Conservation (phyloP, 352 stramenopile genomes). For the Sclerospora graminicola region DNA sequence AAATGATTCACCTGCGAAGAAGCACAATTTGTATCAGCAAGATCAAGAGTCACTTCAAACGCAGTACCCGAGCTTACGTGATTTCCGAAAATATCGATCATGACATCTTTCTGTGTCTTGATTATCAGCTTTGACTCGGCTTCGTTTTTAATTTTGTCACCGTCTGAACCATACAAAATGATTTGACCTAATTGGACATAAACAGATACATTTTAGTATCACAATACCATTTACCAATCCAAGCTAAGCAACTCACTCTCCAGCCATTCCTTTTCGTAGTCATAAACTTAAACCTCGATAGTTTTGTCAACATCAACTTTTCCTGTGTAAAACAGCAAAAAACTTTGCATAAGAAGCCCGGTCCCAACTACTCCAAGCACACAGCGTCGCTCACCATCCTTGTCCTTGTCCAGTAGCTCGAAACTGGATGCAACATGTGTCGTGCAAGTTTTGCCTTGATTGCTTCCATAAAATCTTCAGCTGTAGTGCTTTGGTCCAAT, state of each 20-base stretch:
- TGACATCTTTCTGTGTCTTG: slow-evolving; percentile 38
- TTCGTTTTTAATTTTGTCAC: slow-evolving; percentile 41
- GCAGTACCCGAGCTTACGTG: slow-evolving; percentile 26
- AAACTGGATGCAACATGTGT: slow-evolving; percentile 41
- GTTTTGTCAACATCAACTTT: slow-evolving; percentile 25
- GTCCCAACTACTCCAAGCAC: not conserved
- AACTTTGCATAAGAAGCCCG: not conserved
- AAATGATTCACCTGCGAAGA: slow-evolving; percentile 36
- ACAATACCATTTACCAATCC: not conserved
- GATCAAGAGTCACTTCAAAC: not conserved
- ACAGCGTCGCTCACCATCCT: slow-evolving; percentile 31
- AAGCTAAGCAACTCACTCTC: slow-evolving; percentile 17
- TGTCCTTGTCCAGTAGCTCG: slow-evolving; percentile 49
- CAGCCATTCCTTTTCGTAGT: slow-evolving; percentile 33
- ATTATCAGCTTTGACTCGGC: slow-evolving; percentile 52
- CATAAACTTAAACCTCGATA: slow-evolving; percentile 28
- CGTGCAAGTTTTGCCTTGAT: slow-evolving; percentile 50
- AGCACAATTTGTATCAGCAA: slow-evolving; percentile 1
- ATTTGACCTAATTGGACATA: slow-evolving; percentile 37
- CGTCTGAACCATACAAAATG: slow-evolving; percentile 37
- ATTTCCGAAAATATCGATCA: slow-evolving; percentile 49
- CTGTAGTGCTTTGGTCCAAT: slow-evolving; percentile 18
- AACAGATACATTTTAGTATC: slow-evolving; percentile 5
- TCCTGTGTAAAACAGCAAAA: slow-evolving; percentile 12
- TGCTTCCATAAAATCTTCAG: slow-evolving; percentile 36